phyloP scores from a whole-genome alignment of 2,329 filamentous ascomycete species.

The Epichloe sylvatica region DNA sequence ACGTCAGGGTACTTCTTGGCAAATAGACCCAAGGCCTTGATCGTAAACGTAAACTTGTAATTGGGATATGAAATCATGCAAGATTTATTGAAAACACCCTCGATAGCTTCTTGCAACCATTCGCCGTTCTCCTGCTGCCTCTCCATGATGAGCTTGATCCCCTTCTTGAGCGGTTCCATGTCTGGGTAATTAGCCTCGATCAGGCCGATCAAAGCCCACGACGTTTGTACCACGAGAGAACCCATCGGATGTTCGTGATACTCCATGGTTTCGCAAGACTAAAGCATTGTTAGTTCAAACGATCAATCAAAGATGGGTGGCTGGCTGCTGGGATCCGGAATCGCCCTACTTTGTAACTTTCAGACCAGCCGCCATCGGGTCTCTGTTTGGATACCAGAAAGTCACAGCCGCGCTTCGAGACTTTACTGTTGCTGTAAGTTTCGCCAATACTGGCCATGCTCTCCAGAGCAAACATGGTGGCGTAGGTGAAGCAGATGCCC shows the following conservation, averaged over 20 bases:
- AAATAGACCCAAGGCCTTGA: slow-evolving; percentile 90
- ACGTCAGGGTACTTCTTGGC: slow-evolving; percentile 56
- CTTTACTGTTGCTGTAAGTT: slow-evolving; percentile 58
- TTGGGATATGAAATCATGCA: slow-evolving; percentile 99
- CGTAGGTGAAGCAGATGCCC: slow-evolving; percentile 98
- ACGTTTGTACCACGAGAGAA: slow-evolving; percentile 86
- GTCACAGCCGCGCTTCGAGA: slow-evolving; percentile 62
- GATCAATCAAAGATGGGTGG: too few species aligned
- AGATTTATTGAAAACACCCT: slow-evolving; percentile 97
- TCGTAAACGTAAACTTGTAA: slow-evolving; percentile 93
- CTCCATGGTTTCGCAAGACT: slow-evolving; percentile 62
- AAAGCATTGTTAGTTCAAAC: slow-evolving; percentile 8
- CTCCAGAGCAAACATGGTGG: slow-evolving; percentile 89
- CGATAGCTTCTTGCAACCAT: slow-evolving; percentile 90
- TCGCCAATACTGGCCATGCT: slow-evolving; percentile 71
- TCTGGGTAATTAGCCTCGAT: slow-evolving; percentile 75
- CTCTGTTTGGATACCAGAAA: slow-evolving; percentile 79
- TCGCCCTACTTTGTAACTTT: slow-evolving; percentile 58
- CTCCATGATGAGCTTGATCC: slow-evolving; percentile 63
- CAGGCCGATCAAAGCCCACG: slow-evolving; percentile 73
- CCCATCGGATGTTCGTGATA: slow-evolving; percentile 62
- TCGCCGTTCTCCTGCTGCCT: slow-evolving; percentile 81
- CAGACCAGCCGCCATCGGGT: slow-evolving; percentile 88
- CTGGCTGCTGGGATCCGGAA: too few species aligned
- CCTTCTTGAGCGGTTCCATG: slow-evolving; percentile 54